Evolutionary conservation across 129 eudicot genomes (phyloP).

Genomic region (Arctium lappa): DNA sequence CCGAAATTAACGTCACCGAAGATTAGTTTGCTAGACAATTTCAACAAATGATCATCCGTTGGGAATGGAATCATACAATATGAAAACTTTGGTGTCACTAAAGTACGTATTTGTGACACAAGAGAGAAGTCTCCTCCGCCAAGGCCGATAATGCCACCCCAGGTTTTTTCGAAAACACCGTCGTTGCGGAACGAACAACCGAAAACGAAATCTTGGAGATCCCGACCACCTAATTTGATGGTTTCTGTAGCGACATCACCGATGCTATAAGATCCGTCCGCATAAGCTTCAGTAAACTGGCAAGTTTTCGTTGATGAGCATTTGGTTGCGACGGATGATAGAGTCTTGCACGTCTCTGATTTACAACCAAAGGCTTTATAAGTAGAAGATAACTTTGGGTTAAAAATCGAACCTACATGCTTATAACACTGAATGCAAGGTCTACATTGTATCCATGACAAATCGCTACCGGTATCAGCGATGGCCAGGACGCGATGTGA

Average conservation of each 20-base stretch:
- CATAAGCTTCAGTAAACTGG: slow-evolving; percentile 18
- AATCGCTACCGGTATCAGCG: slow-evolving; percentile 38
- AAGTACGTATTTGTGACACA: slow-evolving; percentile 23
- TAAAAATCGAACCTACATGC: slow-evolving; percentile 19
- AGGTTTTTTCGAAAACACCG: slow-evolving; percentile 1
- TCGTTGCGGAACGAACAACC: slow-evolving; percentile 25
- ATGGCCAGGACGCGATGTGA: slow-evolving; percentile 26
- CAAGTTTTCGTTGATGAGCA: slow-evolving; percentile 13
- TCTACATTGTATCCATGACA: slow-evolving; percentile 37
- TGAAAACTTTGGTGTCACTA: slow-evolving; percentile 15
- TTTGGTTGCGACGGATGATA: neutral
- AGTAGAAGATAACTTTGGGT: slow-evolving; percentile 30
- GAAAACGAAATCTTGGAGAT: slow-evolving; percentile 14
- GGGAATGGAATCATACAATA: slow-evolving; percentile 33
- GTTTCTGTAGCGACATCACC: slow-evolving; percentile 30
- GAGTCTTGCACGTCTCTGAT: neutral
- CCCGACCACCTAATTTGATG: slow-evolving; percentile 12
- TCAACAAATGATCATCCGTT: neutral
- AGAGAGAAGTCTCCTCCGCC: slow-evolving; percentile 39
- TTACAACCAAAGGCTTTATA: slow-evolving; percentile 23
- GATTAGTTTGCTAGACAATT: slow-evolving; percentile 36
- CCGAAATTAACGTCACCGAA: slow-evolving; percentile 32
- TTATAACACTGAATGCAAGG: slow-evolving; percentile 37
- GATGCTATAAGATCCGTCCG: slow-evolving; percentile 27
- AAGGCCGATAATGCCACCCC: slow-evolving; percentile 34